Evolutionary conservation across 768 basidiomycete species (phyloP).

Genomic region (Naganishia friedmannii): DNA sequence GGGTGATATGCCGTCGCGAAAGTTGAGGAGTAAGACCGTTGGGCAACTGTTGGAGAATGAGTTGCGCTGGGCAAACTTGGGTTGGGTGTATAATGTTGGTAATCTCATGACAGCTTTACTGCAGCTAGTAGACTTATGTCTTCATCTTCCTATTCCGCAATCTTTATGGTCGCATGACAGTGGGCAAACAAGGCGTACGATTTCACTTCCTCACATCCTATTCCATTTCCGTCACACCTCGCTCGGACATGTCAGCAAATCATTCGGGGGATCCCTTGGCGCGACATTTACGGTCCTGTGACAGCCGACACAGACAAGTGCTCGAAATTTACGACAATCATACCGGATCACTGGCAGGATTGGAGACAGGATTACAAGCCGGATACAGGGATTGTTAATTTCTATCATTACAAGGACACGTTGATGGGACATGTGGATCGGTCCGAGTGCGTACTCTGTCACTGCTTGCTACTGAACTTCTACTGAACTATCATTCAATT

Average conservation of each 20-base stretch:
- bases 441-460: conserved; percentile 59
- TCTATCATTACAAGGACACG: conserved; percentile 85
- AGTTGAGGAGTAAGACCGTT: conserved; percentile 57
- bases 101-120: neutral
- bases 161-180: conserved; percentile 50
- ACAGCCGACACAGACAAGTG: conserved; percentile 38
- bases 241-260: conserved; percentile 63
- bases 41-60: conserved; percentile 64
- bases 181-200: conserved; percentile 97
- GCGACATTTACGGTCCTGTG: conserved; percentile 56
- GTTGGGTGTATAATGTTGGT: conserved; percentile 74
- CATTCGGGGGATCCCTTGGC: conserved; percentile 69
- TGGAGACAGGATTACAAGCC: conserved; percentile 84
- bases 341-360: conserved; percentile 62
- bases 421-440: conserved; percentile 98
- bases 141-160: neutral
- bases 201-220: conserved; percentile 65
- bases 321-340: conserved; percentile 33
- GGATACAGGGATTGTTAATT: conserved; percentile 95
- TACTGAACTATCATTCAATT: no score
- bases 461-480: neutral
- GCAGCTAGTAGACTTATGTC: no score
- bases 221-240: conserved; percentile 62
- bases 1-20: conserved; percentile 61
- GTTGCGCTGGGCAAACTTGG: conserved; percentile 92